Conservation (phyloP, 306 rosid species). For the Gillenia trifoliata region DNA sequence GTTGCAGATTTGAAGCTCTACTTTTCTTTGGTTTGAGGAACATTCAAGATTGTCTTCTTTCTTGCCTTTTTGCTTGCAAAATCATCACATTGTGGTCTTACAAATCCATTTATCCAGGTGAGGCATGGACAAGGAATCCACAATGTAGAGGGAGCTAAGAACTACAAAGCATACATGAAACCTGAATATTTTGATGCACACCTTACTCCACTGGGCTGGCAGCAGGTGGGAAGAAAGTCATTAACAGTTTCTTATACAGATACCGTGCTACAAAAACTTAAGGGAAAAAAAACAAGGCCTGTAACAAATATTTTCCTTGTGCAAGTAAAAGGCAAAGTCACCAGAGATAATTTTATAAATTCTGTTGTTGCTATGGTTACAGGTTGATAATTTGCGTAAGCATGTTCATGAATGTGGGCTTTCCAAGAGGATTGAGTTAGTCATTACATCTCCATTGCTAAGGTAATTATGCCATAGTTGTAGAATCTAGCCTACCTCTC, state of each 20-base stretch:
- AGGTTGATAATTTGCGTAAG: conserved; percentile 53
- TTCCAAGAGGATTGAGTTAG: conserved; percentile 43
- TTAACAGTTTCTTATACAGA: not conserved
- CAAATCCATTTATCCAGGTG: conserved; percentile 46
- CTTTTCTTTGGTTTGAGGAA: conserved; percentile 17
- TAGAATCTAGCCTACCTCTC: not conserved
- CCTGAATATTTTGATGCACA: conserved; percentile 51
- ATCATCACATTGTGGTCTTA: conserved; percentile 28
- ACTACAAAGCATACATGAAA: conserved; percentile 39
- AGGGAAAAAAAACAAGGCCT: conserved; percentile 3
- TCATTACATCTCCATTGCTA: conserved; percentile 41
- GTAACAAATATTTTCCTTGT: not conserved
- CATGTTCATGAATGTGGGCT: conserved; percentile 43
- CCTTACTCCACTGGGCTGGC: conserved; percentile 51
- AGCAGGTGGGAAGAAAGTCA: conserved; percentile 36
- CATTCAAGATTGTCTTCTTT: conserved; percentile 33
- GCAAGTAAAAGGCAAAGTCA: not conserved
- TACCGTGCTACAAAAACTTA: not conserved
- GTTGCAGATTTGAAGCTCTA: conserved; percentile 25
- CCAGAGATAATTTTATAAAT: not conserved
- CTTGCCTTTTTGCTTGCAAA: conserved; percentile 20
- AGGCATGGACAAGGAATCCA: conserved; percentile 60
- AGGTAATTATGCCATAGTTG: conserved; percentile 24
- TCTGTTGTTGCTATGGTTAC: conserved; percentile 6
- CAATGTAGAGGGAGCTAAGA: conserved; percentile 52